Percentiles rank a stretch among this genome's conserved stretches.
These are phyloP conservation scores for Magnolia kwangsiensis DNA, from an alignment of 164 flowering plant species.

Conservation along the genomic window DNA sequence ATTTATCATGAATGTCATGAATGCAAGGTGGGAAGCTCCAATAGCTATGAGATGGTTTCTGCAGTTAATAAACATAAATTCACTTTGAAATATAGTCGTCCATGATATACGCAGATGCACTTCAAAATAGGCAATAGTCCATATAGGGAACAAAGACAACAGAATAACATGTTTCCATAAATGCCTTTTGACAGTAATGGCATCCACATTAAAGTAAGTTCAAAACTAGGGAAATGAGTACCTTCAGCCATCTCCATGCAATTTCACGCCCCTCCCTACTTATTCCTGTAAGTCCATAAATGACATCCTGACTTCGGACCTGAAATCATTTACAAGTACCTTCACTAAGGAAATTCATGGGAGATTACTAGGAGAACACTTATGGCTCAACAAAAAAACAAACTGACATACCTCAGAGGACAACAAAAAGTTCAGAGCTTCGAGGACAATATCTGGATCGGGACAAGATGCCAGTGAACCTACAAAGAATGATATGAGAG, in stretches of 20 bases:
- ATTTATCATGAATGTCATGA: too few relatives aligned
- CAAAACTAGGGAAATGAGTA: constrained; percentile 15
- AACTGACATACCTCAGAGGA: constrained; percentile 63
- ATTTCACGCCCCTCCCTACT: constrained; percentile 72
- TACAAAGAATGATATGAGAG: constrained; percentile 1
- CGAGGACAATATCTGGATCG: constrained; percentile 69
- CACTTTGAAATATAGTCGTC: too few relatives aligned
- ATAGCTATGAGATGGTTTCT: too few relatives aligned
- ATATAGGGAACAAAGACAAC: too few relatives aligned
- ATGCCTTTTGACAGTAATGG: too few relatives aligned
- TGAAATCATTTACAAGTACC: constrained; percentile 21
- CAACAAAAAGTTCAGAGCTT: constrained; percentile 76
- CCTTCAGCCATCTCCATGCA: constrained; percentile 96
- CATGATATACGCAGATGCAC: too few relatives aligned
- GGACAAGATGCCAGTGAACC: constrained; percentile 64
- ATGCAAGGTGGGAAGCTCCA: too few relatives aligned
- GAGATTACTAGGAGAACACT: neutral
- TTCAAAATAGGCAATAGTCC: too few relatives aligned
- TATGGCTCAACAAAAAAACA: neutral
- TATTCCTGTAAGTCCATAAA: constrained; percentile 65
- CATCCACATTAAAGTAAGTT: too few relatives aligned
- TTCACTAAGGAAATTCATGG: neutral
- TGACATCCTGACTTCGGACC: constrained; percentile 66
- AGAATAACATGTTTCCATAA: too few relatives aligned
- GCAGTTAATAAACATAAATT: too few relatives aligned